phyloP scores from a whole-genome alignment of 768 basidiomycete species.

The Chlorophyllum brunneum region DNA sequence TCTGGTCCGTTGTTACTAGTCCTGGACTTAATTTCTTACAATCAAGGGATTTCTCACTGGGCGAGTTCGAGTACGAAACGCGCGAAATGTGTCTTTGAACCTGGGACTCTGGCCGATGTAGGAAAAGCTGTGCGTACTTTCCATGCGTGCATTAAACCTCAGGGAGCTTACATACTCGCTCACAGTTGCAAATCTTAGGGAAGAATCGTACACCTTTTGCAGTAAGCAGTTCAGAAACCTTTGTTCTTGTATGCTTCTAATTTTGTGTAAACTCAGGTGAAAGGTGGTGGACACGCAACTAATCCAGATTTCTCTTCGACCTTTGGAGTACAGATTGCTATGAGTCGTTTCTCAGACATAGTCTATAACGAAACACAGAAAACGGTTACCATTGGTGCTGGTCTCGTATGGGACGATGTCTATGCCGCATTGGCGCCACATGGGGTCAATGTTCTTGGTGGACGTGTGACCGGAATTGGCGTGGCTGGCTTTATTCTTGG shows the following conservation, averaged over 20 bases:
- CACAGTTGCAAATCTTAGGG: conserved; percentile 43
- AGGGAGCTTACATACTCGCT: too few relatives aligned
- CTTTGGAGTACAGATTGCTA: conserved; percentile 52
- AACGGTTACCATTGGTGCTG: conserved; percentile 40
- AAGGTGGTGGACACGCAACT: conserved; percentile 56
- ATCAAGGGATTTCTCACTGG: conserved; percentile 45
- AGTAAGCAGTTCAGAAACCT: conserved; percentile 22
- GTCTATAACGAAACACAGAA: conserved; percentile 34
- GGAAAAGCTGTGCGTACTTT: conserved; percentile 41
- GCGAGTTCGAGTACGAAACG: conserved; percentile 40
- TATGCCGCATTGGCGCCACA: conserved; percentile 48
- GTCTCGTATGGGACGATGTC: conserved; percentile 62
- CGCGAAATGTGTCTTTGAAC: conserved; percentile 52
- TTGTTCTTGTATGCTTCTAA: too few relatives aligned
- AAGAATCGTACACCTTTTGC: conserved; percentile 46
- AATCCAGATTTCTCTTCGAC: conserved; percentile 62
- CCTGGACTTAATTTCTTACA: conserved; percentile 29
- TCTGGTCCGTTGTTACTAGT: too few relatives aligned
- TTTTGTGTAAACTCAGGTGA: conserved; percentile 35
- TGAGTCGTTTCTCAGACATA: conserved; percentile 45
- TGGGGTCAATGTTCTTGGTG: conserved; percentile 55
- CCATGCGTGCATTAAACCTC: too few relatives aligned
- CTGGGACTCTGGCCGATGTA: conserved; percentile 46
- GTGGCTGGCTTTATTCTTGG: conserved; percentile 58
- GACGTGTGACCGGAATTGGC: conserved; percentile 53